A percentile compares a stretch with the other conserved stretches of the same genome.
phyloP scores from a whole-genome alignment of 805 yeast genomes.

The Metschnikowia koreensis region DNA sequence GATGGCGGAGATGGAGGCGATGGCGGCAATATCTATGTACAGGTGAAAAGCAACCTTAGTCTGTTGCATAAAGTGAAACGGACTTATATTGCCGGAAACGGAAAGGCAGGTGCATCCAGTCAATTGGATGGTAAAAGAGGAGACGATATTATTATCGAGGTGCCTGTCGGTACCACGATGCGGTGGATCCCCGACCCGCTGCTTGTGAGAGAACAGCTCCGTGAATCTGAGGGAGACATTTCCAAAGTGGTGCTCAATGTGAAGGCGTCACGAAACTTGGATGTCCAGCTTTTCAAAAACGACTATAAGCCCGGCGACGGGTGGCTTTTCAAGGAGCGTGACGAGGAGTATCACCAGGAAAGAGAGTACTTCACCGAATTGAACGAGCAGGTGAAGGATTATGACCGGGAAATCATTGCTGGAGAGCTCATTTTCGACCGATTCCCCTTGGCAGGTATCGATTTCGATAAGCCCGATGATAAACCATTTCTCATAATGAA shows the following conservation, averaged over 20 bases:
- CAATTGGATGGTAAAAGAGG: constrained; percentile 90
- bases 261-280: constrained; percentile 24
- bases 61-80: constrained; percentile 70
- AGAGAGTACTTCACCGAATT: constrained; percentile 67
- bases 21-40: constrained; percentile 86
- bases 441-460: constrained; percentile 82
- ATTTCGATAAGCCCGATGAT: constrained; percentile 57
- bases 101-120: constrained; percentile 65
- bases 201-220: constrained; percentile 33
- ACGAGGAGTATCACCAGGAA: constrained; percentile 63
- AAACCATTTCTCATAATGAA: constrained; percentile 67
- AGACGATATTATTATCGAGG: constrained; percentile 71
- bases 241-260: constrained; percentile 13
- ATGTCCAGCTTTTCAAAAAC: constrained; percentile 60
- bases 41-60: constrained; percentile 69
- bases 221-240: constrained; percentile 20
- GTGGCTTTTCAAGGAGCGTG: constrained; percentile 83
- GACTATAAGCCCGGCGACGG: constrained; percentile 73
- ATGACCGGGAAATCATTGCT: constrained; percentile 56
- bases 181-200: constrained; percentile 81
- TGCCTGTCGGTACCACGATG: constrained; percentile 88
- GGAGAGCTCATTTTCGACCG: constrained; percentile 63
- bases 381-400: constrained; percentile 59
- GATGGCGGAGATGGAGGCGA: constrained; percentile 99
- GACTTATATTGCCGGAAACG: constrained; percentile 69